A percentile compares a stretch with the other conserved stretches of the same genome.
Evolutionary conservation across 78 protist genomes (phyloP).

Genomic region (Abeoforma whisleri): DNA sequence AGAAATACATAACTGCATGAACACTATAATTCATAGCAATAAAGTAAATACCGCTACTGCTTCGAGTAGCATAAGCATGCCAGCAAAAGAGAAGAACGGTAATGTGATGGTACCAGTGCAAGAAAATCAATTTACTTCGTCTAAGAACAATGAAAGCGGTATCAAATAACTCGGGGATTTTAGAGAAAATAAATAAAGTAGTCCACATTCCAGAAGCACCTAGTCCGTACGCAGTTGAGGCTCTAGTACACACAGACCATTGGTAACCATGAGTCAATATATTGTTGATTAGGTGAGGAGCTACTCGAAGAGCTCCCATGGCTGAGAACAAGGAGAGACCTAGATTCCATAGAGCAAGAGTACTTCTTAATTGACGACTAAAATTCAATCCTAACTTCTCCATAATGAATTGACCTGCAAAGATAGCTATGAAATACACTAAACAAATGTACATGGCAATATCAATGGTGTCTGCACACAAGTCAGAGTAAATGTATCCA

Average conservation of each 20-base stretch:
- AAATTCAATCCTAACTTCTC: no score
- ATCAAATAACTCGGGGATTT: slow-evolving; percentile 49
- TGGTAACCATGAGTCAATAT: slow-evolving; percentile 2
- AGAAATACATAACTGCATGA: slow-evolving; percentile 64
- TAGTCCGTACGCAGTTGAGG: slow-evolving; percentile 22
- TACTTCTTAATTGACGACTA: neutral
- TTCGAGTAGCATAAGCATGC: slow-evolving; percentile 42
- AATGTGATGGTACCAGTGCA: slow-evolving; percentile 72
- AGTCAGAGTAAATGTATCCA: slow-evolving; percentile 30
- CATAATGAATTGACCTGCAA: slow-evolving; percentile 34
- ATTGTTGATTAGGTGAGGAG: slow-evolving; percentile 26
- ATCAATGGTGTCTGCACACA: neutral
- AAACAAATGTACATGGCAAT: neutral
- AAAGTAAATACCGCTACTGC: slow-evolving; percentile 48
- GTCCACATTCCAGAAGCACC: slow-evolving; percentile 34
- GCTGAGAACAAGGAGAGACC: slow-evolving; percentile 20
- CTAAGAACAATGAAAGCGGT: slow-evolving; percentile 39
- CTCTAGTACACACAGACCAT: neutral
- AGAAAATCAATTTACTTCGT: slow-evolving; percentile 43
- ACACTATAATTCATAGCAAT: slow-evolving; percentile 54
- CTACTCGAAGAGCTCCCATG: slow-evolving; percentile 31
- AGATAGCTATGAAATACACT: neutral
- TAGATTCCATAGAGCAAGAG: slow-evolving; percentile 21
- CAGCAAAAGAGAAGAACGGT: slow-evolving; percentile 57
- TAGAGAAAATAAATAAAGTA: slow-evolving; percentile 33